Evolutionary conservation across 441 rosid genomes (phyloP), one percentile per base, ranked within the genome.

Genomic region (Manihot esculenta): DNA sequence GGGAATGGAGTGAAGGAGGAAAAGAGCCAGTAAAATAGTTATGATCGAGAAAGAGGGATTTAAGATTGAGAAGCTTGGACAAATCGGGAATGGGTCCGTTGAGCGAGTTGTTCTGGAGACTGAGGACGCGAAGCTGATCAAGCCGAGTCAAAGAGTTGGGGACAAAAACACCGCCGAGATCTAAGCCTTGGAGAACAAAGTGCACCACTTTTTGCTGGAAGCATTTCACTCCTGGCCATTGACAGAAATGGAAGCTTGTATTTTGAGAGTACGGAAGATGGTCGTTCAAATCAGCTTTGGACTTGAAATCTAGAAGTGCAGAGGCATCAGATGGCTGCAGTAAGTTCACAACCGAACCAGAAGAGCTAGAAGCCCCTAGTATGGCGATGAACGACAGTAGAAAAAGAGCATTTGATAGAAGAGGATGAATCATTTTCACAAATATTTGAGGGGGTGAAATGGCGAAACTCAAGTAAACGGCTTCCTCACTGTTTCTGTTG

Each of bases 81-180:
- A 94, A 79, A 70, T 92, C 93, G 0, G 99, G 97, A 68, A 92
- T 59, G 38, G 85, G 81, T 14, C 97, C 99, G 63, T 84, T 79
- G 73, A 94, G 85, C 17, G 97, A 92, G 86, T 71, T 87, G 86
- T 90, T 89, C 30, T 77, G 91, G 51, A 94, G 94, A 77, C 90
- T 66, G 54, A 94, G 85, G 70, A 92, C 95, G 10, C 99, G 91
- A 53, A 94, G 97, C 86, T 92, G 91, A 80, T 81, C 91, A 59
- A 94, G 95, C 49, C 71, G 79, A 64, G 88, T 79, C 73, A 94
- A 71, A 14, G 97, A 83, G 84, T 82, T 75, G 60, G 91, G 78
- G 74, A 81, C 72, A 67, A 94, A 77, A 73, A 73, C 57, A 59
- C 99, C 97, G 53, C 88, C 89, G 59, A 92, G 95, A 77, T 76